These are phyloP conservation scores for Dendrobium officinale DNA, from an alignment of 106 monocot genomes.

Conservation along the genomic window DNA sequence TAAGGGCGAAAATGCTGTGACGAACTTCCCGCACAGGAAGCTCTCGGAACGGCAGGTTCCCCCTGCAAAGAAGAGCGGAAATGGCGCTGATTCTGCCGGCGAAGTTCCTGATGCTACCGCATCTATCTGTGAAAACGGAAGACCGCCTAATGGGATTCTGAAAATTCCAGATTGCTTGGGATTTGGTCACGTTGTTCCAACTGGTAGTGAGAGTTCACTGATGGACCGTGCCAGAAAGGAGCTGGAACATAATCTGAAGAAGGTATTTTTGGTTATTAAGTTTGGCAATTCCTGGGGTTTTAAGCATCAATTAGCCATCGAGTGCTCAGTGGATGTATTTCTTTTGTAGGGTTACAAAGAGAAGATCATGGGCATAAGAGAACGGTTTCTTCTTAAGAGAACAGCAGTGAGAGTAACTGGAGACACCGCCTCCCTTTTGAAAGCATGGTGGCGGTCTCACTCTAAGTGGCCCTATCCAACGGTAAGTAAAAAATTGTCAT, in stretches of 20 bases:
- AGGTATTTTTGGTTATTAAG: conserved; percentile 21
- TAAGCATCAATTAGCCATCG: background rate
- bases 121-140: conserved; percentile 38
- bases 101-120: conserved; percentile 42
- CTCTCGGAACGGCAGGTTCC: background rate
- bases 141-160: conserved; percentile 4
- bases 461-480: conserved; percentile 24
- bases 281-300: background rate
- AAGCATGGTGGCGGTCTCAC: conserved; percentile 18
- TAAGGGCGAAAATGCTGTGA: conserved; percentile 10
- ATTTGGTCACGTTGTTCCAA: conserved; percentile 32
- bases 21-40: conserved; percentile 14
- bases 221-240: conserved; percentile 40
- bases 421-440: conserved; percentile 13
- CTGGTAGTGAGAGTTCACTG: conserved; percentile 32
- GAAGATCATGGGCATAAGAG: conserved; percentile 18
- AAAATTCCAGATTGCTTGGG: conserved; percentile 38
- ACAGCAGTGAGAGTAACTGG: conserved; percentile 14
- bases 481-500: background rate
- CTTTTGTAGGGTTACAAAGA: conserved; percentile 17
- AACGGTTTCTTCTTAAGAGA: conserved; percentile 13
- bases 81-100: conserved; percentile 11
- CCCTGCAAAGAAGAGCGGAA: background rate
- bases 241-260: conserved; percentile 47
- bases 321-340: background rate